These are phyloP conservation scores for Drechslera avenae DNA, from an alignment of 2,329 filamentous ascomycete species.

Conservation along the genomic window DNA sequence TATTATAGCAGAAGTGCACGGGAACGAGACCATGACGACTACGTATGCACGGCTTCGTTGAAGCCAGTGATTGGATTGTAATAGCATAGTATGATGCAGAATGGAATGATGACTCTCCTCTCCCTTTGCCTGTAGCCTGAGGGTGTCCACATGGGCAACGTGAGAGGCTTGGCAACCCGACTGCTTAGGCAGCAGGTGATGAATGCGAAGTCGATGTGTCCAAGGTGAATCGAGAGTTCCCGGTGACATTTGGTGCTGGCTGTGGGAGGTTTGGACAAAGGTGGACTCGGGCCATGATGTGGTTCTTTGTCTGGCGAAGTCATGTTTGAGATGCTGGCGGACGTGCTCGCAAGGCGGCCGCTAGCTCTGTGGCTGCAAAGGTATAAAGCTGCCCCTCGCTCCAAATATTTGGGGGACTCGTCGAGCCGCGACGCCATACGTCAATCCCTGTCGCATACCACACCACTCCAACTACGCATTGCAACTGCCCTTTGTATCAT, in stretches of 20 bases:
- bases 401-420: slow-evolving; percentile 15
- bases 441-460: slow-evolving; percentile 20
- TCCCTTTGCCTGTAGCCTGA: no score
- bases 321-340: slow-evolving; percentile 9
- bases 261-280: background rate
- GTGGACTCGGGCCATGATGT: background rate
- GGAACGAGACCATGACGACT: background rate
- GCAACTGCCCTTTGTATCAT: background rate
- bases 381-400: slow-evolving; percentile 19
- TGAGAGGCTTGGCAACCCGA: slow-evolving; percentile 1
- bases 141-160: background rate
- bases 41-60: background rate
- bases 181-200: background rate
- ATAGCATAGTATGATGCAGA: background rate
- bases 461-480: slow-evolving; percentile 3
- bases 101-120: background rate
- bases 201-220: no score
- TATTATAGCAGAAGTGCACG: slow-evolving; percentile 3
- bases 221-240: no score
- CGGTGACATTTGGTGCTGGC: background rate
- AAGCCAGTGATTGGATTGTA: background rate
- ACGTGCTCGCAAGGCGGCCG: slow-evolving; percentile 9
- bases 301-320: slow-evolving; percentile 4
- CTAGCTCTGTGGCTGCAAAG: slow-evolving; percentile 14
- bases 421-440: slow-evolving; percentile 23